Evolutionary conservation across 768 basidiomycete genomes (phyloP), one percentile per base, ranked within the genome.

Genomic region (Butyriboletus loyo): DNA sequence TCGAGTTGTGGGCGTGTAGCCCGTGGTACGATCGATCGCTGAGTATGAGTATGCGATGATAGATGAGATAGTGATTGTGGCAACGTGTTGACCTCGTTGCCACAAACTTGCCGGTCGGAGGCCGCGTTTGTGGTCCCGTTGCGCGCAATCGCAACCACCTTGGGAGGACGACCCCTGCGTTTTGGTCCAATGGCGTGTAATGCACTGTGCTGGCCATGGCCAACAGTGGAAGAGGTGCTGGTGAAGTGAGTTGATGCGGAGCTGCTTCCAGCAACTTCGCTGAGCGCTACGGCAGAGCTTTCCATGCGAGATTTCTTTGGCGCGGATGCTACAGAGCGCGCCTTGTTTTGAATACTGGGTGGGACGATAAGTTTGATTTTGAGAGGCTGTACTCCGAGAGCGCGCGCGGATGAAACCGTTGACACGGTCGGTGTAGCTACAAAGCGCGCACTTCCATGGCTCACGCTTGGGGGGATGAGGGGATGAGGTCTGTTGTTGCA

Each of bases 351-450:
- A 58, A 84, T 73, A 55, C 71, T 76, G 43, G 76, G 79, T 15
- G 85, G 85, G 14, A 86, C 74, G 44, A 83, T 83, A 55, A 89
- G 80, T 69, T 83, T 86, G 73, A 89, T 87, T 75, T 89, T 89
- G 63, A 89, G 77, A 31, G 69, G 60, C 50, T 66, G 59, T 61
- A 64, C 56, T 57, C 46, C 60, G 55, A 63, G 59, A 54, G 59
- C 66, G 50, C 55, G 59, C 43, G 56, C 63, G 52, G 72, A 66
- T 41, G 73, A 68, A 56, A 53, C 60, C 49, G 68, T 66, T 49
- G 73, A 72, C 65, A 69, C 62, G 65, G 70, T 70, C 47, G 73
- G 61, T 62, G 75, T 68, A 62, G 66, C 53, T 52, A 70, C 68
- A 66, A 72, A 71, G 51, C 66, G 70, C 58, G 68, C 69, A 70